Evolutionary conservation across 169 alveolate genomes (phyloP).

Genomic region (Plasmodium adleri): DNA sequence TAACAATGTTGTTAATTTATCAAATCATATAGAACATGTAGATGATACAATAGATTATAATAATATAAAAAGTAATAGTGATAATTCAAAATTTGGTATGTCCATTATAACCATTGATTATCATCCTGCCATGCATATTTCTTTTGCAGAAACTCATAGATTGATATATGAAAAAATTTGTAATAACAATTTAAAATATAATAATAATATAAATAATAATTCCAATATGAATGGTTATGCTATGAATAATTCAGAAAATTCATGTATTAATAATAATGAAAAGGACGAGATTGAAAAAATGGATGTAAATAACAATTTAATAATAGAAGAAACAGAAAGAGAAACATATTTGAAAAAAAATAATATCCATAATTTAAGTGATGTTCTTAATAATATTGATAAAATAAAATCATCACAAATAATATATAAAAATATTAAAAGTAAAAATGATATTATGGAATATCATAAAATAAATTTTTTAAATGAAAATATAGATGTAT

Average conservation of each 20-base stretch:
- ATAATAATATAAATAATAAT: not conserved
- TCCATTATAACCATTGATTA: constrained; percentile 46
- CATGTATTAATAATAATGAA: not conserved
- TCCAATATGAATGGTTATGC: no score
- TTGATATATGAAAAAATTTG: constrained; percentile 25
- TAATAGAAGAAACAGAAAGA: not conserved
- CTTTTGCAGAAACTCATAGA: constrained; percentile 70
- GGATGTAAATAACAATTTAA: not conserved
- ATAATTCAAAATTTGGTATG: constrained; percentile 9
- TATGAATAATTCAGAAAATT: not conserved
- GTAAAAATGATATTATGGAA: constrained; percentile 47
- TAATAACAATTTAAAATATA: not conserved
- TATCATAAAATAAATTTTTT: constrained; percentile 34
- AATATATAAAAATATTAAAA: constrained; percentile 46
- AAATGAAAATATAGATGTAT: constrained; percentile 48
- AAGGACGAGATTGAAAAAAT: not conserved
- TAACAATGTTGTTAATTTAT: not conserved
- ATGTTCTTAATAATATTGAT: constrained; percentile 40
- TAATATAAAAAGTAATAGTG: not conserved
- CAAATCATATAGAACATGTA: not conserved
- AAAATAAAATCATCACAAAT: constrained; percentile 10
- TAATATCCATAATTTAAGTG: constrained; percentile 28
- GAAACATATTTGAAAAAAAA: constrained; percentile 9
- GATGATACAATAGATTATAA: not conserved
- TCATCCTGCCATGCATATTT: constrained; percentile 52